These are phyloP conservation scores for Hypoxylon cercidicola DNA, from an alignment of 495 filamentous ascomycete genomes.

Conservation along the genomic window DNA sequence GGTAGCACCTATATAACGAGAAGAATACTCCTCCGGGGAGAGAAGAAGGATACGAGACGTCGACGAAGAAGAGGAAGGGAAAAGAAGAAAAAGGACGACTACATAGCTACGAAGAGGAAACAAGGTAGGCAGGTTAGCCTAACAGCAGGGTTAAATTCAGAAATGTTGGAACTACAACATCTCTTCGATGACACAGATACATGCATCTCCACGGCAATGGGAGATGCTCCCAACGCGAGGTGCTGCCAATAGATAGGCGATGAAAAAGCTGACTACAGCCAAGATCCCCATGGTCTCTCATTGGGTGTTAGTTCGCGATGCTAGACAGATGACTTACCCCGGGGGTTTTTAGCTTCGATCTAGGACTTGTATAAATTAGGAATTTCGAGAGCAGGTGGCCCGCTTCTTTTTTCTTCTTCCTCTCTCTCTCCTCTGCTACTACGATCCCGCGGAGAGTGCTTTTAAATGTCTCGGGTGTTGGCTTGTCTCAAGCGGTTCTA, in stretches of 20 bases:
- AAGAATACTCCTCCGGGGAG: constrained; percentile 1
- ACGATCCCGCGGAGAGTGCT: too few relatives aligned
- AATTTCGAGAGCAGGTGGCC: neutral
- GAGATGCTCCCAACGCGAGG: constrained; percentile 14
- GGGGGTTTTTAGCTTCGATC: neutral
- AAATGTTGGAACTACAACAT: constrained; percentile 2
- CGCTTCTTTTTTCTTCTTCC: neutral
- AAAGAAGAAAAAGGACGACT: neutral
- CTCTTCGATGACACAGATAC: constrained; percentile 17
- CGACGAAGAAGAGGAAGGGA: neutral
- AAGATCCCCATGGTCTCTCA: constrained; percentile 17
- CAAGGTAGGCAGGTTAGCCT: neutral
- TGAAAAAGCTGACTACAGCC: constrained; percentile 33
- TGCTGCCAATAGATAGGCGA: constrained; percentile 18
- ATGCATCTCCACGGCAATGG: constrained; percentile 35
- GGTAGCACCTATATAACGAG: neutral
- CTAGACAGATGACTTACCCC: neutral
- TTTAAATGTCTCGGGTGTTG: too few relatives aligned
- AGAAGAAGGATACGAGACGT: constrained; percentile 24
- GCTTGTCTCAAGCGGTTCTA: too few relatives aligned
- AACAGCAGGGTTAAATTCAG: constrained; percentile 11
- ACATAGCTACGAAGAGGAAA: constrained; percentile 3
- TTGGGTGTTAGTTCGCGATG: constrained; percentile 23
- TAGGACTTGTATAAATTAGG: neutral
- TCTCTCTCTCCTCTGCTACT: neutral